Evolutionary conservation across 148 eudicot species (phyloP).

Genomic region (Cornus kousa): DNA sequence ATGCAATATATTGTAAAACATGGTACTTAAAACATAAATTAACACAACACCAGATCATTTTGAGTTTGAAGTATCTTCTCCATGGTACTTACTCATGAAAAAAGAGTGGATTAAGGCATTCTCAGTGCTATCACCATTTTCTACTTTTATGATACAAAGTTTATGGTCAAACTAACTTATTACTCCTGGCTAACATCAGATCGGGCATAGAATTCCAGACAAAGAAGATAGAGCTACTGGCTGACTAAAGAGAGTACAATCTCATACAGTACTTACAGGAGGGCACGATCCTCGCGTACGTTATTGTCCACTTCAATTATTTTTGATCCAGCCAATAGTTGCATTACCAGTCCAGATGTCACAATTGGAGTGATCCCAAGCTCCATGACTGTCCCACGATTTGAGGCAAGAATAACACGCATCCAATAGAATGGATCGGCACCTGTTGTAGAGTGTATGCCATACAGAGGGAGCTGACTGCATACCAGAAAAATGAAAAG

Average conservation of each 20-base stretch:
- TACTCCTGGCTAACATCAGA: not conserved
- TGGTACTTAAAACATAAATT: not conserved
- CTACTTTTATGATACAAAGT: not conserved
- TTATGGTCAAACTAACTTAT: not conserved
- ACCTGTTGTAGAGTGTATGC: slow-evolving; percentile 80
- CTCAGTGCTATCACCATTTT: not conserved
- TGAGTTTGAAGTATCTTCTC: no score
- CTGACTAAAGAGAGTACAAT: not conserved
- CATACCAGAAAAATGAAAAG: slow-evolving; percentile 79
- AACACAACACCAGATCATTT: no score
- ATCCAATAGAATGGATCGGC: slow-evolving; percentile 93
- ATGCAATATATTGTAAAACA: no score
- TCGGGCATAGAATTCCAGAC: not conserved
- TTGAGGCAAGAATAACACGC: slow-evolving; percentile 93
- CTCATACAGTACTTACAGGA: slow-evolving; percentile 50
- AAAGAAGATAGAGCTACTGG: not conserved
- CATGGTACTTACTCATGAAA: no score
- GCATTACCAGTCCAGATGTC: slow-evolving; percentile 88
- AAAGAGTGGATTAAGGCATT: no score
- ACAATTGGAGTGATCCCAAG: slow-evolving; percentile 97
- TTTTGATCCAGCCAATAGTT: slow-evolving; percentile 87
- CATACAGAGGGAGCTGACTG: slow-evolving; percentile 93
- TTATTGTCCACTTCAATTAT: slow-evolving; percentile 93
- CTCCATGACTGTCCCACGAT: slow-evolving; percentile 93
- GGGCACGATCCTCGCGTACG: slow-evolving; percentile 89